phyloP scores from a whole-genome alignment of 257 asterid species.

The Solanum virginianum region DNA sequence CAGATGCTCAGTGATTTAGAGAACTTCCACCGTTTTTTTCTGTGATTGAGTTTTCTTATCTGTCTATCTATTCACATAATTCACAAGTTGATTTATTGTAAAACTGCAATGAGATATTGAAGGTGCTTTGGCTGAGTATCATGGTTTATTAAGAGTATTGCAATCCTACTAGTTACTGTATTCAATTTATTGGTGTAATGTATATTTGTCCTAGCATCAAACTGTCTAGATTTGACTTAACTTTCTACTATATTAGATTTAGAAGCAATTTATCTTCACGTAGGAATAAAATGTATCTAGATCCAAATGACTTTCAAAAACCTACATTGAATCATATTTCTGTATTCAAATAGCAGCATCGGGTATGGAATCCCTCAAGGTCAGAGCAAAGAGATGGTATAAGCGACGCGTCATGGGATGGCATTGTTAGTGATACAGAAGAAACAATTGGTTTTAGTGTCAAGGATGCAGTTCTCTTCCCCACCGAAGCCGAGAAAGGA shows the following conservation, averaged over 20 bases:
- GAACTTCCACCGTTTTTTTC: not conserved
- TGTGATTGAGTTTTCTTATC: not conserved
- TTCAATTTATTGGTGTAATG: not conserved
- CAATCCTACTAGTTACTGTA: not conserved
- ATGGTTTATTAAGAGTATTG: not conserved
- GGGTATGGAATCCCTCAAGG: slow-evolving; percentile 67
- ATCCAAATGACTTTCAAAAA: not conserved
- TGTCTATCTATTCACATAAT: not conserved
- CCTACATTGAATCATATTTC: not conserved
- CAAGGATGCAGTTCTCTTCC: slow-evolving; percentile 88
- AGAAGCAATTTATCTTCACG: not conserved
- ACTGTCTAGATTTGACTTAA: not conserved
- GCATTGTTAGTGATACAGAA: slow-evolving; percentile 32
- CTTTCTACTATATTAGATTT: not conserved
- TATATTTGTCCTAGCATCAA: not conserved
- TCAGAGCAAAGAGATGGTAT: slow-evolving; percentile 37
- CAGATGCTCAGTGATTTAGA: not conserved
- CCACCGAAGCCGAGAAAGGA: slow-evolving; percentile 90
- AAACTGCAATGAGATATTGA: not conserved
- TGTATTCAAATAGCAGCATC: slow-evolving; percentile 34
- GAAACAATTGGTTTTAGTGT: slow-evolving; percentile 81
- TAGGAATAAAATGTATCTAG: not conserved
- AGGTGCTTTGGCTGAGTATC: not conserved
- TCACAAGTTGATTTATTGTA: not conserved
- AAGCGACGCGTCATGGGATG: slow-evolving; percentile 25